These are phyloP conservation scores for Penicillium expansum DNA, from an alignment of 2,329 filamentous ascomycete genomes.

Conservation along the genomic window DNA sequence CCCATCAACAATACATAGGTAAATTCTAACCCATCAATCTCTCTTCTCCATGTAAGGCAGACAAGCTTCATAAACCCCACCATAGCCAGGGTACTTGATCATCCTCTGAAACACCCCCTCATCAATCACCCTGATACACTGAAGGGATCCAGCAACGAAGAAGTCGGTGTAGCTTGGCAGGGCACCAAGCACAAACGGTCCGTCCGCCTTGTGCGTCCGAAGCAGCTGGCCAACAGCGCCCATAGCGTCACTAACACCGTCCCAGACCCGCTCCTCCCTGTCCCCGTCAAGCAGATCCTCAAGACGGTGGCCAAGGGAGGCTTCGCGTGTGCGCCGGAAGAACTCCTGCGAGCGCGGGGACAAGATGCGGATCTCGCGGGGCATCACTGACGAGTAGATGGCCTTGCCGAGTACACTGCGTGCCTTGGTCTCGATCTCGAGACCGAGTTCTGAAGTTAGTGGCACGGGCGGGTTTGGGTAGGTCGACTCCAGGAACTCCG, in stretches of 20 bases:
- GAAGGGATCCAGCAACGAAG: constrained; percentile 40
- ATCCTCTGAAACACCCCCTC: constrained; percentile 31
- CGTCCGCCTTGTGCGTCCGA: constrained; percentile 33
- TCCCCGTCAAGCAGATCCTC: constrained; percentile 35
- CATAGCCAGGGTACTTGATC: constrained; percentile 16
- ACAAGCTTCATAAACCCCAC: constrained; percentile 12
- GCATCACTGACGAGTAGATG: constrained; percentile 35
- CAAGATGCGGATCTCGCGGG: constrained; percentile 40
- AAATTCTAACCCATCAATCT: too few relatives aligned
- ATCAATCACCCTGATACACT: constrained; percentile 34
- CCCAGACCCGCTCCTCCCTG: constrained; percentile 7
- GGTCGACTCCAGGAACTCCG: constrained; percentile 42
- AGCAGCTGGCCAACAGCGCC: constrained; percentile 34
- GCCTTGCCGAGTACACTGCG: constrained; percentile 29
- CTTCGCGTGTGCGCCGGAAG: constrained; percentile 43
- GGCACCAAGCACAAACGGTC: constrained; percentile 42
- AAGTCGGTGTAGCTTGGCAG: constrained; percentile 41
- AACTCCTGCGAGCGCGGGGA: constrained; percentile 38
- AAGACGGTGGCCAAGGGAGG: constrained; percentile 33
- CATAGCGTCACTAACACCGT: constrained; percentile 21
- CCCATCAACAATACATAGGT: too few relatives aligned
- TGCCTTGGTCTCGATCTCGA: constrained; percentile 32
- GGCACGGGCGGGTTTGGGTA: constrained; percentile 39
- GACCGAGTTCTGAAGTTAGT: constrained; percentile 37
- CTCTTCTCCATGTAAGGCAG: constrained; percentile 8